Percentiles rank a stretch among this genome's conserved stretches.
Conservation (phyloP, 73 alveolate genomes). For the Symbiodinium natans region DNA sequence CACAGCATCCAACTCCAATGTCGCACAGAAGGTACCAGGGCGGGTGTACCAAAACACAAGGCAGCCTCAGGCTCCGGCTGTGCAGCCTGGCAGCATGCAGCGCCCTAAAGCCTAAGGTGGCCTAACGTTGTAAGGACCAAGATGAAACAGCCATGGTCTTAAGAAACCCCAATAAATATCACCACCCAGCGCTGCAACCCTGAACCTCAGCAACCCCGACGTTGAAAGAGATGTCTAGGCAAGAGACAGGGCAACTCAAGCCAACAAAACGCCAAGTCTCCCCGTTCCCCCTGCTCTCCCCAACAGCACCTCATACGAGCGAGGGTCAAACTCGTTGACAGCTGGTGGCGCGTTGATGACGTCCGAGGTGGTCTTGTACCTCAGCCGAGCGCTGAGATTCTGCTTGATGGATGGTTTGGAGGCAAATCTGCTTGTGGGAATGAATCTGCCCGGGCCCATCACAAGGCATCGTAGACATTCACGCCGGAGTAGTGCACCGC, state of each 20-base stretch:
- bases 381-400: too few species aligned
- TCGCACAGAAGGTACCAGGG: too few species aligned
- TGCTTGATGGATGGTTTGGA: too few species aligned
- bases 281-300: background rate
- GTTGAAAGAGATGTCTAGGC: background rate
- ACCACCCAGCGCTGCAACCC: too few species aligned
- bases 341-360: slow-evolving; percentile 20
- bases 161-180: background rate
- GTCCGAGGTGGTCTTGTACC: slow-evolving; percentile 42
- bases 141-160: background rate
- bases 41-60: background rate
- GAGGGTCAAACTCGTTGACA: slow-evolving; percentile 56
- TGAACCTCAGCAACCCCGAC: too few species aligned
- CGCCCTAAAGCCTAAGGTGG: too few species aligned
- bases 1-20: background rate
- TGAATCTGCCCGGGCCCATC: background rate
- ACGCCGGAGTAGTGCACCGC: slow-evolving; percentile 88
- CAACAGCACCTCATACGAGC: slow-evolving; percentile 44
- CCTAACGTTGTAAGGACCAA: background rate
- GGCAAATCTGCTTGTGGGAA: too few species aligned
- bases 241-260: background rate
- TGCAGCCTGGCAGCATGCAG: slow-evolving; percentile 23
- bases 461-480: slow-evolving; percentile 59
- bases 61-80: background rate
- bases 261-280: background rate